Conservation (phyloP, 495 filamentous ascomycete genomes). For the Penicillium macrosclerotiorum region DNA sequence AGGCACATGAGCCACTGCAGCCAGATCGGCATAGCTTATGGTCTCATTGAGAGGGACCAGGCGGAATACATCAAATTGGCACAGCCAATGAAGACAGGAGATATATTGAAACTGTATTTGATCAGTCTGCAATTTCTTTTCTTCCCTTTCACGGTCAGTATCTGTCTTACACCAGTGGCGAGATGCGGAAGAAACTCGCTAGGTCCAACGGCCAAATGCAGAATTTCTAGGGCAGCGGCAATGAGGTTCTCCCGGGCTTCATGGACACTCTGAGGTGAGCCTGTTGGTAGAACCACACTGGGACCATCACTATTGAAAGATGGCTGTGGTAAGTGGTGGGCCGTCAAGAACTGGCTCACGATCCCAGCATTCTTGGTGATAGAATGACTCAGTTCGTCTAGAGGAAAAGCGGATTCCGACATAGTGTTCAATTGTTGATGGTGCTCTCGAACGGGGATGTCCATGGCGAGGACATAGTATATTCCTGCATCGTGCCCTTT, state of each 20-base stretch:
- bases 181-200: conserved; percentile 24
- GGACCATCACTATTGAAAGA: neutral
- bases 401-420: too few relatives aligned
- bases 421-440: too few relatives aligned
- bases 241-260: neutral
- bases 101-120: conserved; percentile 9
- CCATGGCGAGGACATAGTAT: too few relatives aligned
- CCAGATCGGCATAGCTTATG: conserved; percentile 27
- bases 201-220: conserved; percentile 19
- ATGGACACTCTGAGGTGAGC: neutral
- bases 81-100: conserved; percentile 10
- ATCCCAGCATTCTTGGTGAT: neutral
- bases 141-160: neutral
- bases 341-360: neutral
- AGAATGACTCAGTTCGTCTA: neutral
- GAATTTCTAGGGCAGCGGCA: conserved; percentile 3
- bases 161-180: conserved; percentile 10
- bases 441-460: too few relatives aligned
- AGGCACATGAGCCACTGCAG: conserved; percentile 20
- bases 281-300: neutral
- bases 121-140: neutral
- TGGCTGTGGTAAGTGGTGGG: neutral
- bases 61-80: conserved; percentile 24
- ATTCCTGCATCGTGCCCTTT: too few relatives aligned
- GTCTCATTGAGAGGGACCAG: conserved; percentile 22